Base-by-base conservation (phyloP, 192 early-diverging fungal species). In the Paraglomus brasilianum region DNA sequence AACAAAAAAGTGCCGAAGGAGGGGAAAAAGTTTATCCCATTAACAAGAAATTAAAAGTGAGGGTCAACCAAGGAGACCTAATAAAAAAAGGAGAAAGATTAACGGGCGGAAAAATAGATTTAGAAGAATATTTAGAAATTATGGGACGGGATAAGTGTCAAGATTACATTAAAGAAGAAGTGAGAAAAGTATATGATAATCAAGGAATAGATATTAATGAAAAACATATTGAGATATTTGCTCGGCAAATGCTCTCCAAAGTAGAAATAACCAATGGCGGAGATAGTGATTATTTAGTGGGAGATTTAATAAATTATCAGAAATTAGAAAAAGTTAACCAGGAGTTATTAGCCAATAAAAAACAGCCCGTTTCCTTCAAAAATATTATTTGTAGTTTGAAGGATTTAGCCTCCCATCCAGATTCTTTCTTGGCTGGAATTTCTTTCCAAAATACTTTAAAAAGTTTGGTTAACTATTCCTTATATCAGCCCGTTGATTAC, bases 381-480 rank as follows among this genome's bases (percentile, higher is more conserved):
- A 43, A 61, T 4, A 44, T 61, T 17, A 61, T 61, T 42, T 61
- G n/a, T 6, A 61, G 58, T n/a, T 21, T 61, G 5, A 61, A 61
- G 45, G 41, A 61, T 44, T 61, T 61, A 61, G 58, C 58, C 22
- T 61, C 58, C 5, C 10, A 1, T 4, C 58, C 58, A 9, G 39
- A 1, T 61, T 61, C 58, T 61, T 61, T 61, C 14, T 61, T 61
- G 30, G 58, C 58, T 0, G 58, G 58, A 0, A 61, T 61, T 42
- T 61, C 58, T 42, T 61, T 61, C 58, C 58, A 61, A 61, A 61
- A 43, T 11, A 61, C 58, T 17, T 61, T 61, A 42, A 61, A 61
- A 44, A 61, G 58, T 61, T 61, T 61, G 22, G 58, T 61, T 44
- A 2, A 61, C 30, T 61, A 61, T 43, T 61, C 58, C 22, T 44